Percentiles rank a stretch among this genome's conserved stretches.
Evolutionary conservation across 495 filamentous ascomycete genomes (phyloP).

Genomic region (Penicillium goetzii): DNA sequence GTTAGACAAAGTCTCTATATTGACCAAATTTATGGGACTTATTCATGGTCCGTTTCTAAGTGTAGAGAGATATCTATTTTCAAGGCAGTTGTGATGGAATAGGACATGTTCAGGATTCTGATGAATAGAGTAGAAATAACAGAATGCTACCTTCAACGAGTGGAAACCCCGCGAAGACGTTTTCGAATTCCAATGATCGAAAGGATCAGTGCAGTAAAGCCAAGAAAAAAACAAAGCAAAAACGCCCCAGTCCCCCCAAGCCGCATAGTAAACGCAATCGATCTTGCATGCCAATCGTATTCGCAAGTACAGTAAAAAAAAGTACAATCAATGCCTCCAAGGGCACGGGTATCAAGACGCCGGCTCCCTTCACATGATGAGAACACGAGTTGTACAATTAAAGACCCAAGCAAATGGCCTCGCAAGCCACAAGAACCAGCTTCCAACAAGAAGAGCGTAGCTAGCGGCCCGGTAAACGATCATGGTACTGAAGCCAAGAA

Average conservation of each 20-base stretch:
- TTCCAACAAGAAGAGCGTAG: constrained; percentile 43
- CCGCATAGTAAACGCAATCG: not conserved
- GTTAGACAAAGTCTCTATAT: too few relatives aligned
- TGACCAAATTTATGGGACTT: too few relatives aligned
- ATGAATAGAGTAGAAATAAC: not conserved
- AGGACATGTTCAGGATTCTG: not conserved
- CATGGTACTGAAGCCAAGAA: constrained; percentile 41
- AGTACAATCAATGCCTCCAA: not conserved
- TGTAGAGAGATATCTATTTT: not conserved
- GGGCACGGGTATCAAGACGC: not conserved
- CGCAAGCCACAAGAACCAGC: constrained; percentile 50
- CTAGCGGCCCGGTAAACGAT: constrained; percentile 39
- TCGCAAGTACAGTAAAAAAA: not conserved
- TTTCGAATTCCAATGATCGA: not conserved
- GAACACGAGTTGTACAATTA: constrained; percentile 34
- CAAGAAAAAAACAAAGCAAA: not conserved
- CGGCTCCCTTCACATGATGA: constrained; percentile 19
- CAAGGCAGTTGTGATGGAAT: not conserved
- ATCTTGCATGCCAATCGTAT: not conserved
- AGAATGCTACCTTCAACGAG: not conserved
- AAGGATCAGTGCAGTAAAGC: not conserved
- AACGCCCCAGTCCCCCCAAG: not conserved
- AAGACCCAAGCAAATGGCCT: constrained; percentile 45
- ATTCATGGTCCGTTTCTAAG: not conserved
- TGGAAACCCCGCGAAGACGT: not conserved